phyloP scores from a whole-genome alignment of 2,329 filamentous ascomycete species.

The Colletotrichum eleusines region DNA sequence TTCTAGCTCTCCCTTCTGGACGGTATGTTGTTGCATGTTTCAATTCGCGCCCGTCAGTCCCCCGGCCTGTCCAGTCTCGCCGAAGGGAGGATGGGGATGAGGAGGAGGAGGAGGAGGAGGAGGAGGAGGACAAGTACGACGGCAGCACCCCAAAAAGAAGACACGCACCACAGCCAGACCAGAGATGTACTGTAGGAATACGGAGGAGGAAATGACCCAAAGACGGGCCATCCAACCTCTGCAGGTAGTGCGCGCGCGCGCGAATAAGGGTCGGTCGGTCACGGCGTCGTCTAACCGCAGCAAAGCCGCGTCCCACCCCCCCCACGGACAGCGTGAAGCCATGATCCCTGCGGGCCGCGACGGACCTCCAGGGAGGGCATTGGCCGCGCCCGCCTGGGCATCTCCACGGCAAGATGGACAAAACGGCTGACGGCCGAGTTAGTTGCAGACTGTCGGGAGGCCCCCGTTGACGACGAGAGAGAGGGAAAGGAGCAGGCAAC shows the following conservation, averaged over 20 bases:
- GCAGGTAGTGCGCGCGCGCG: no score
- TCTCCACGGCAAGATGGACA: conserved; percentile 22
- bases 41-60: conserved; percentile 13
- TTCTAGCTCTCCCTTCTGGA: not conserved
- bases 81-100: no score
- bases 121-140: not conserved
- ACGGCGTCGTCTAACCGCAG: no score
- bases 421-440: conserved; percentile 18
- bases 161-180: no score
- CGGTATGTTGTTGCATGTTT: conserved; percentile 18
- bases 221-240: no score
- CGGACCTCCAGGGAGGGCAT: conserved; percentile 29
- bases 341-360: conserved; percentile 27
- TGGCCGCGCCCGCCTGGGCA: conserved; percentile 34
- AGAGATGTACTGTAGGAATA: no score
- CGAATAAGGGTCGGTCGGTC: no score
- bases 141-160: not conserved
- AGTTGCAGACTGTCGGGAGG: conserved; percentile 19
- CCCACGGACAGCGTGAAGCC: conserved; percentile 15
- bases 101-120: no score
- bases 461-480: conserved; percentile 9
- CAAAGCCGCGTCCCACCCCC: no score
- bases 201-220: no score
- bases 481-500: conserved; percentile 12
- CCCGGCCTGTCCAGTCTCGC: not conserved